A percentile compares a stretch with the other conserved stretches of the same genome.
Evolutionary conservation across 441 rosid species (phyloP).

Genomic region (Populus hybrid): DNA sequence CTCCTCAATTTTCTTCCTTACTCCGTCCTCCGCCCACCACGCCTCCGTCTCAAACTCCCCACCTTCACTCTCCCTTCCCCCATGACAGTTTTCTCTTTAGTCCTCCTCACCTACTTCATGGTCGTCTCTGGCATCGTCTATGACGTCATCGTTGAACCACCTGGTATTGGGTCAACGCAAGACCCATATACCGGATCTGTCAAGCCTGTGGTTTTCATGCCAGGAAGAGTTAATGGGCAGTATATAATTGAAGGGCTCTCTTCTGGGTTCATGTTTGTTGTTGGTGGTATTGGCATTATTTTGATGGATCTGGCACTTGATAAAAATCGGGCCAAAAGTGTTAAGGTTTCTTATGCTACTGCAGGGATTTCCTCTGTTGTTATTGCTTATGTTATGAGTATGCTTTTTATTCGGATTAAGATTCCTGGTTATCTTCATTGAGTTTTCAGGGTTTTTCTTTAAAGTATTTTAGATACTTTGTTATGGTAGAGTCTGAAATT

Average conservation of each 20-base stretch:
- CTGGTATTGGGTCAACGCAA: conserved; percentile 91
- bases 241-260: conserved; percentile 96
- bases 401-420: conserved; percentile 93
- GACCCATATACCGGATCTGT: conserved; percentile 83
- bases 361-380: conserved; percentile 73
- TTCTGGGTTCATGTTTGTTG: conserved; percentile 86
- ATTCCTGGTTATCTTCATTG: conserved; percentile 88
- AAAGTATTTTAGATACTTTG: not conserved
- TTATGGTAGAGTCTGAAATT: not conserved
- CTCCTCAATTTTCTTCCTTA: conserved; percentile 52
- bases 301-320: conserved; percentile 85
- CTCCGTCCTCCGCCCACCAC: conserved; percentile 71
- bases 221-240: conserved; percentile 90
- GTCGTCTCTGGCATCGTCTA: conserved; percentile 87
- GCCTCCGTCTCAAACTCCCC: conserved; percentile 87
- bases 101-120: conserved; percentile 89
- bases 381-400: conserved; percentile 84
- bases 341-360: conserved; percentile 70
- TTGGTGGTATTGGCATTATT: conserved; percentile 82
- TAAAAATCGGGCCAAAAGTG: conserved; percentile 69
- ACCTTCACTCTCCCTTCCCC: conserved; percentile 76
- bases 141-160: conserved; percentile 92
- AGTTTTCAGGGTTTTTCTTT: not conserved
- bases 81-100: conserved; percentile 70
- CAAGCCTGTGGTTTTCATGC: conserved; percentile 80